Base-by-base conservation (phyloP, 495 filamentous ascomycete species). In the Penicillium goetzii region DNA sequence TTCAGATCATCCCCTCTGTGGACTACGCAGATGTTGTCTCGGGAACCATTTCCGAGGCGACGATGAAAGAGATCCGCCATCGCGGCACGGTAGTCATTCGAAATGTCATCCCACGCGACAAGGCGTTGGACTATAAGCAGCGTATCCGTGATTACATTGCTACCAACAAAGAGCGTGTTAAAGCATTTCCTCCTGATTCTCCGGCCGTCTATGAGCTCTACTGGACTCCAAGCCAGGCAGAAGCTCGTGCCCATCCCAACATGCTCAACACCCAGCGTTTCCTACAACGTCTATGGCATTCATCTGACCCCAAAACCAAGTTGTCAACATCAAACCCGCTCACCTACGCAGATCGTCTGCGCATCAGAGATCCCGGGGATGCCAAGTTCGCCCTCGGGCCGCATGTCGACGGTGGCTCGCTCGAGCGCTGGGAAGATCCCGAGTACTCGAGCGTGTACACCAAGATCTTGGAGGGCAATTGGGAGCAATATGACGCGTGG, bases 121-220 rank as follows among this genome's bases (percentile, higher is more conserved):
- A 86, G 67, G 88, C 88, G 12, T 74, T 86, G n/a, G 76, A 71
- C 25, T 79, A 72, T 32, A 81, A 81, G 66, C 65, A 77, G 40
- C 72, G 74, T 45, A 76, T 77, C 59, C 83, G 86, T 60, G 83
- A 86, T 55, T 91, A 92, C 61, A 80, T 88, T 9, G 72, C 75
- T 26, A 77, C 81, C 28, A 92, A 91, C 65, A 56, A 75, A 43
- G 76, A 74, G 30, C 70, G 65, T 30, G 76, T 80, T 9, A 81
- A 78, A 43, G 78, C 85, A 11, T 85, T 88, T 66, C 86, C 86
- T 0, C 58, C 80, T 1, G 80, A 85, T 21, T 83, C 82, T 14
- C 92, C 92, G 0, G 88, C 92, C 55, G 92, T 97, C 4, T 93
- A 88, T 68, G 93, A 97, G 70, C 79, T 97, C 3, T 97, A 97